Percentiles rank a stretch among this genome's conserved stretches.
These are phyloP conservation scores for Tulasnella sp. DNA, from an alignment of 768 basidiomycete species.

Conservation along the genomic window DNA sequence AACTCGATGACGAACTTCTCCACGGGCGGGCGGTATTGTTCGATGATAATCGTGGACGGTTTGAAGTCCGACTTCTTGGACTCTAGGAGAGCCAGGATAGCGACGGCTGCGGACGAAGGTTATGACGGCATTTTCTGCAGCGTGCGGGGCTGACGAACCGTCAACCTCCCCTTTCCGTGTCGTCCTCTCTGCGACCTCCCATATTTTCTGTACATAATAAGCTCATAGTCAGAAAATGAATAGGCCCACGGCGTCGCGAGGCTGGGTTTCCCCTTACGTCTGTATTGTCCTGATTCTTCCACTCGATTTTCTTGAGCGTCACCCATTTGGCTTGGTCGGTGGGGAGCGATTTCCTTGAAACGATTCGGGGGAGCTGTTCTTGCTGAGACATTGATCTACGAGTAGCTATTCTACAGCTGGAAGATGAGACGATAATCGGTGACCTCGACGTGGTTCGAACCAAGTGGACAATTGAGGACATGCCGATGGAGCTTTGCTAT, in stretches of 20 bases:
- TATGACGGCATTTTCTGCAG: neutral
- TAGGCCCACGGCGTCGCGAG: neutral
- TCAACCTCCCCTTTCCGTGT: slow-evolving; percentile 75
- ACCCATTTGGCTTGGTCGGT: slow-evolving; percentile 59
- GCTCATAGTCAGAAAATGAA: neutral
- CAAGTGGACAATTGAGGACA: too few species aligned
- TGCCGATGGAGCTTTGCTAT: too few species aligned
- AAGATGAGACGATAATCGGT: too few species aligned
- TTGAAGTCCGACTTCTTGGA: slow-evolving; percentile 68
- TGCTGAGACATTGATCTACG: slow-evolving; percentile 22
- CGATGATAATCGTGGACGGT: slow-evolving; percentile 72
- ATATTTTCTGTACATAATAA: too few species aligned
- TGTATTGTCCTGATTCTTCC: slow-evolving; percentile 67
- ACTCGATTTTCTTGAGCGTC: slow-evolving; percentile 71
- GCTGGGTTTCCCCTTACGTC: slow-evolving; percentile 42
- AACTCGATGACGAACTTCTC: slow-evolving; percentile 66
- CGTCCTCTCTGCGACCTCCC: slow-evolving; percentile 84
- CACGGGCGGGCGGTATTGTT: slow-evolving; percentile 87
- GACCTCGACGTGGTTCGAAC: too few species aligned
- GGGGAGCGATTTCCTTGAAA: slow-evolving; percentile 35
- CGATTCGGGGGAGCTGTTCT: slow-evolving; percentile 39
- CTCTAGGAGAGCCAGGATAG: slow-evolving; percentile 70
- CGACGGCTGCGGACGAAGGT: slow-evolving; percentile 53
- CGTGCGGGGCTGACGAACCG: slow-evolving; percentile 38
- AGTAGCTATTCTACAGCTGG: too few species aligned